phyloP scores from a whole-genome alignment of 2,329 filamentous ascomycete species.

The Nannizzia gypsea region DNA sequence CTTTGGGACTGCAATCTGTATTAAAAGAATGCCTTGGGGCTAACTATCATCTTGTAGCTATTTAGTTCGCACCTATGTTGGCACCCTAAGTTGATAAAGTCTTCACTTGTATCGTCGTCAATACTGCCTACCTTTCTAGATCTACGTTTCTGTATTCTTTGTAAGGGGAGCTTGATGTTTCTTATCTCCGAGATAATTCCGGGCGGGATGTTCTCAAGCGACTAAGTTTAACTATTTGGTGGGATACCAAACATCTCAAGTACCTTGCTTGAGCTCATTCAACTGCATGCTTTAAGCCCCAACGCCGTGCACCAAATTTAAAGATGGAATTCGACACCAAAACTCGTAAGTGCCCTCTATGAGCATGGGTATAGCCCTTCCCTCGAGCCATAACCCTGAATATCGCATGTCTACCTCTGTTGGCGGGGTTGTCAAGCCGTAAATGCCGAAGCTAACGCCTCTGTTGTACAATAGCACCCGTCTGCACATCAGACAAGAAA shows the following conservation, averaged over 20 bases:
- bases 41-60: not conserved
- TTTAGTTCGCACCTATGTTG: not conserved
- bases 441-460: constrained; percentile 7
- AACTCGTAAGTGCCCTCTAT: constrained; percentile 45
- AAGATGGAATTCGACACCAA: constrained; percentile 65
- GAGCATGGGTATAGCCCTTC: too few relatives aligned
- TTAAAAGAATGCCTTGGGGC: not conserved
- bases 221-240: too few relatives aligned
- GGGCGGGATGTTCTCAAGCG: too few relatives aligned
- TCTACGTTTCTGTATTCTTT: too few relatives aligned
- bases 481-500: constrained; percentile 64
- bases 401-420: not conserved
- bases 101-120: not conserved
- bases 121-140: too few relatives aligned
- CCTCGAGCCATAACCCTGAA: too few relatives aligned
- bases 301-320: not conserved
- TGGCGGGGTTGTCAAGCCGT: not conserved
- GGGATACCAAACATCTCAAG: too few relatives aligned
- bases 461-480: constrained; percentile 48
- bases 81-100: not conserved
- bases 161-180: too few relatives aligned
- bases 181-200: too few relatives aligned
- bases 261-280: too few relatives aligned
- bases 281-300: not conserved
- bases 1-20: not conserved